phyloP scores from a whole-genome alignment of 108 stramenopile species.

The Hondaea fermentalgiana region DNA sequence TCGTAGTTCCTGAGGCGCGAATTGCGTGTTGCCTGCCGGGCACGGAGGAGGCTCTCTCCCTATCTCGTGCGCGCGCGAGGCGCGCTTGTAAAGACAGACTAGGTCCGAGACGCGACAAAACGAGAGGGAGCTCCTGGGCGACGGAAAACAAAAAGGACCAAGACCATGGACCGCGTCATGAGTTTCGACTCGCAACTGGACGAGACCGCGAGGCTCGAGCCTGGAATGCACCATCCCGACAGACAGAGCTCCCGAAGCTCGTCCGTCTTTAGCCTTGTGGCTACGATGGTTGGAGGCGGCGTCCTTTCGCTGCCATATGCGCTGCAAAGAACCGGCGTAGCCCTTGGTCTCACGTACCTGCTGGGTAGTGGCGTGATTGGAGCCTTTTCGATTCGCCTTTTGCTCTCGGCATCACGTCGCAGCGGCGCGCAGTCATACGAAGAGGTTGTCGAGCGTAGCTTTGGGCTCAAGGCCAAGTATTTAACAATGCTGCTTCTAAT shows the following conservation, averaged over 20 bases:
- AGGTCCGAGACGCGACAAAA: no score
- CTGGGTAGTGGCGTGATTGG: not conserved
- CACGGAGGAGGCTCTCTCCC: no score
- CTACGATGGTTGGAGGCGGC: not conserved
- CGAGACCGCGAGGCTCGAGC: not conserved
- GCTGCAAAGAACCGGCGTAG: not conserved
- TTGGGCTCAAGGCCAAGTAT: not conserved
- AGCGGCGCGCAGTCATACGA: not conserved
- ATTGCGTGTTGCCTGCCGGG: no score
- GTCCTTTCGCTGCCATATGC: conserved; percentile 4
- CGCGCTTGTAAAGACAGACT: no score
- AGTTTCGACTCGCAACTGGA: not conserved
- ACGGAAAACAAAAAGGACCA: no score
- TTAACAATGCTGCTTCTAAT: not conserved
- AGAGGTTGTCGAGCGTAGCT: not conserved
- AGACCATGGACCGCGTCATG: not conserved
- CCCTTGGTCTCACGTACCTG: not conserved
- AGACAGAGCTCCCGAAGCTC: not conserved
- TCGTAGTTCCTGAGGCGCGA: no score
- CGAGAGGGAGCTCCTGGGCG: no score
- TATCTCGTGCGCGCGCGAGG: no score
- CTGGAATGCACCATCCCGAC: not conserved
- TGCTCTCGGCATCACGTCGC: not conserved
- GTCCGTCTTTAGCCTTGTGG: conserved; percentile 10
- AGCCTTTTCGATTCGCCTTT: not conserved